Base-by-base conservation (phyloP, 2,329 filamentous ascomycete species). In the Beauveria pseudobassiana region DNA sequence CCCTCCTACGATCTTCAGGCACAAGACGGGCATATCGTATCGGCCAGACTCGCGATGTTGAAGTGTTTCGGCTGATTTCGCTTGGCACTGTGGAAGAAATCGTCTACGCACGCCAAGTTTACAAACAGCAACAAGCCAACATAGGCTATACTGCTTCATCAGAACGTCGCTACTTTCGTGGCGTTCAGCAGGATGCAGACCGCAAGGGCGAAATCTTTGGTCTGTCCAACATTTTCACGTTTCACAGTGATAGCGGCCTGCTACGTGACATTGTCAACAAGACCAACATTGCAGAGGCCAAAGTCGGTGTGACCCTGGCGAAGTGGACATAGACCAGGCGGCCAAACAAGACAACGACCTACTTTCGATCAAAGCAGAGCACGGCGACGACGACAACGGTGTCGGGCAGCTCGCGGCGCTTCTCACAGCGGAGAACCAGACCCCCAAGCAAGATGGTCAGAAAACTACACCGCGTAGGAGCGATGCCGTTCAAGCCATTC, bases 101-200 rank as follows among this genome's bases (percentile, higher is more conserved):
- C 59, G 91, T 98, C 8, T 99, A 99, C 69, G 95, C 93, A 0
- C 84, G 95, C 7, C 95, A 99, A 69, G 95, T 99, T 45, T 99
- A 99, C 81, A 99, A 99, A 74, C 95, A 99, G 71, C 95, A 99
- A 70, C 95, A 98, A 76, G 93, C 95, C 28, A 98, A 97, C 69
- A 98, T 99, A 63, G 95, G 91, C 1, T 98, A 99, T 74, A 96
- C 88, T 40, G 95, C 95, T 0, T 96, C 91, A 0, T 89, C 87
- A 5, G 95, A 99, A 74, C 87, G 95, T 3, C 86, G 95, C 1
- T 99, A 99, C 73, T 99, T 99, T 78, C 92, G 89, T 67, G 95
- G 95, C 46, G 91, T 98, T 0, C 93, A 97, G 74, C 88, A 96
- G 64, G 85, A 91, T 66, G 85, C 85, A 26, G 84, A 85, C 30